A percentile compares a stretch with the other conserved stretches of the same genome.
phyloP scores from a whole-genome alignment of 129 eudicot genomes.

The Ambrosia trifida region DNA sequence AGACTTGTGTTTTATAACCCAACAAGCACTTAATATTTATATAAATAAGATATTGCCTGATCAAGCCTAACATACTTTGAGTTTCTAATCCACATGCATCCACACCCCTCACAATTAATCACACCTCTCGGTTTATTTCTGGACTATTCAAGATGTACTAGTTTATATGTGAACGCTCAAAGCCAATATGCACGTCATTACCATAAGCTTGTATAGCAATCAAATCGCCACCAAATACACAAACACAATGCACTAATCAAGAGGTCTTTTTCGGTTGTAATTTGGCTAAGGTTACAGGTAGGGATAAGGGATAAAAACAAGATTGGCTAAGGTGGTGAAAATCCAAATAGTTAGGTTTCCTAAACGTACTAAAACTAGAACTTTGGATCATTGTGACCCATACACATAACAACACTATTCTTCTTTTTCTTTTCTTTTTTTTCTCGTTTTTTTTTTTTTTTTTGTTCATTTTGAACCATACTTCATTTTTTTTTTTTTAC shows the following conservation, averaged over 20 bases:
- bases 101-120: no score
- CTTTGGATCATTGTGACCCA: not conserved
- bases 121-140: no score
- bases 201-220: not conserved
- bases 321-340: not conserved
- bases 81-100: no score
- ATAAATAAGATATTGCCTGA: not conserved
- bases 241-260: not conserved
- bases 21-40: not conserved
- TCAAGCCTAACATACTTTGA: not conserved
- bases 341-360: not conserved
- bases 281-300: not conserved
- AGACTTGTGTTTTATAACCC: no score
- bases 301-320: not conserved
- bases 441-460: no score
- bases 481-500: no score
- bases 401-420: not conserved
- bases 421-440: no score
- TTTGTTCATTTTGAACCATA: no score
- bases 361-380: not conserved
- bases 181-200: not conserved
- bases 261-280: not conserved
- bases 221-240: not conserved
- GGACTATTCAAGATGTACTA: no score
- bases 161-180: not conserved